Evolutionary conservation across 1,284 basidiomycete species (phyloP).

Genomic region (Pascua guehoae): DNA sequence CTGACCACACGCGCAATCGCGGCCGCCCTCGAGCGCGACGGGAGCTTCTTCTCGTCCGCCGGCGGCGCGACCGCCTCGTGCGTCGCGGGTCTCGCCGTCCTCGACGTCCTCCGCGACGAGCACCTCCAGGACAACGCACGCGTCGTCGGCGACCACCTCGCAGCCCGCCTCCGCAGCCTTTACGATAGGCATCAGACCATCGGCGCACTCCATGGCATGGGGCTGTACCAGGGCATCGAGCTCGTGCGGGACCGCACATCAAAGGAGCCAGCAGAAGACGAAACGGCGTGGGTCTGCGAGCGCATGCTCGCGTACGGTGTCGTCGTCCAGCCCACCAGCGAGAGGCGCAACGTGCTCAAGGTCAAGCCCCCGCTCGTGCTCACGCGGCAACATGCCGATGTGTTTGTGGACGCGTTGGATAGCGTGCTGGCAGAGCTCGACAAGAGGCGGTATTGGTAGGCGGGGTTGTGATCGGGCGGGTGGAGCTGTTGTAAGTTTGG

Average conservation of each 20-base stretch:
- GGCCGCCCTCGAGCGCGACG: slow-evolving; percentile 5
- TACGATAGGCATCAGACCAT: not conserved
- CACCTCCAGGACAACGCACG: slow-evolving; percentile 7
- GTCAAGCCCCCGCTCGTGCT: slow-evolving; percentile 18
- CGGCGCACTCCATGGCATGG: slow-evolving; percentile 10
- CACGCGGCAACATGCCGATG: slow-evolving; percentile 4
- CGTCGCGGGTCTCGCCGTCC: slow-evolving; percentile 13
- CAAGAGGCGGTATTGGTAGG: not conserved
- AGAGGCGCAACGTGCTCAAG: slow-evolving; percentile 18
- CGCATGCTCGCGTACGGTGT: slow-evolving; percentile 14
- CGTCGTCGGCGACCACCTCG: slow-evolving; percentile 3
- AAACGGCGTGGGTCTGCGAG: slow-evolving; percentile 15
- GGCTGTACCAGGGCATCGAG: slow-evolving; percentile 16
- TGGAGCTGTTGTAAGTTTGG: not conserved
- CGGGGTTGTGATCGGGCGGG: too few species aligned
- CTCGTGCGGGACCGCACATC: slow-evolving; percentile 2
- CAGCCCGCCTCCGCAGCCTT: not conserved
- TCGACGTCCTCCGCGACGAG: slow-evolving; percentile 11
- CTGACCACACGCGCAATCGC: slow-evolving; percentile 11
- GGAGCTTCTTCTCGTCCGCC: slow-evolving; percentile 21
- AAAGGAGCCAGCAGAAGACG: slow-evolving; percentile 1
- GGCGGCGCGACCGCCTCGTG: slow-evolving; percentile 22
- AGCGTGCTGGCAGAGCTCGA: slow-evolving; percentile 7
- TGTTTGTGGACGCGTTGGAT: slow-evolving; percentile 9
- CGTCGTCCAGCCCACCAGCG: slow-evolving; percentile 11